Conservation (phyloP, 2,329 filamentous ascomycete species). For the Colletotrichum godetiae region DNA sequence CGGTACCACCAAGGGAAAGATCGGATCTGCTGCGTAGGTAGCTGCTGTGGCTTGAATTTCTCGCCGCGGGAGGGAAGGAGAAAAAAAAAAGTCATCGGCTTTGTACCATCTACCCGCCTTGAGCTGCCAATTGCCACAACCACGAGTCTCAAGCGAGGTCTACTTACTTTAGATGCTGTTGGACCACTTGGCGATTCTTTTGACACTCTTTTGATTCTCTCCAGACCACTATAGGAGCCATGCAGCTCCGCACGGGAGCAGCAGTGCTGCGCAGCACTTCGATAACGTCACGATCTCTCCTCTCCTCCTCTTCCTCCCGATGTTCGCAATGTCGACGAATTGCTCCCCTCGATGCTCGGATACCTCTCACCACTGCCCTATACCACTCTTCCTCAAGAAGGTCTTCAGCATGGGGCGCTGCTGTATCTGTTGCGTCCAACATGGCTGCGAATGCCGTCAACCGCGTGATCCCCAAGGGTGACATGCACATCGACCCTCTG, state of each 20-base stretch:
- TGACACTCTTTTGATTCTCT: slow-evolving; percentile 19
- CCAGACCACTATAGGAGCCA: slow-evolving; percentile 45
- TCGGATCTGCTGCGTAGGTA: neutral
- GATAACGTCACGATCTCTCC: slow-evolving; percentile 34
- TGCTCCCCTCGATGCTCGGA: slow-evolving; percentile 45
- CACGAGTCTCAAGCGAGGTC: neutral
- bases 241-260: slow-evolving; percentile 68
- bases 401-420: slow-evolving; percentile 79
- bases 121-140: slow-evolving; percentile 27
- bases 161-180: slow-evolving; percentile 9
- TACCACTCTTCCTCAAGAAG: slow-evolving; percentile 59
- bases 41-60: slow-evolving; percentile 7
- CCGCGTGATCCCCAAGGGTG: slow-evolving; percentile 66
- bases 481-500: slow-evolving; percentile 86
- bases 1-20: neutral
- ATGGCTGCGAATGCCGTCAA: slow-evolving; percentile 76
- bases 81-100: slow-evolving; percentile 31
- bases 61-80: neutral
- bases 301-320: slow-evolving; percentile 41
- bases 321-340: slow-evolving; percentile 49
- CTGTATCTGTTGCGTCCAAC: slow-evolving; percentile 76
- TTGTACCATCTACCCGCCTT: slow-evolving; percentile 11
- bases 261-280: slow-evolving; percentile 57
- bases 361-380: slow-evolving; percentile 45
- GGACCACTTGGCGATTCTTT: neutral